Evolutionary conservation across 352 stramenopile genomes (phyloP), one percentile per base, ranked within the genome.

Genomic region (Phytophthora vignae): DNA sequence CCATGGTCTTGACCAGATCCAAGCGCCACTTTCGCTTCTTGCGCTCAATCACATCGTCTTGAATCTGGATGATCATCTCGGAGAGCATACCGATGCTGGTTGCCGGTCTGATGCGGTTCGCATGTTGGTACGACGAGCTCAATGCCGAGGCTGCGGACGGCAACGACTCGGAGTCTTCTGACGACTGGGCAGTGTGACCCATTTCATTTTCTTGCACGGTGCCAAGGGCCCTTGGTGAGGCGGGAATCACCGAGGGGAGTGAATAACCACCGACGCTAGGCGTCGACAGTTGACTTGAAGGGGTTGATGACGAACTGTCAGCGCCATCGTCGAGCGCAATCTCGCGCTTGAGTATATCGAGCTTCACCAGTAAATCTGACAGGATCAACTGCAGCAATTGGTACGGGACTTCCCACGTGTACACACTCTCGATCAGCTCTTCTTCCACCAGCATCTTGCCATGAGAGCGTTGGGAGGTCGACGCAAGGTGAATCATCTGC

Each of bases 1-100:
- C 85, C 86, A 92, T 94, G 33, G 70, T 93, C 25, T 78, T 76
- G 4, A 93, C 81, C 48, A 96, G 74, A 54, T 91, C 85, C 49
- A 84, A 63, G 19, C 89, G 83, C 89, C 89, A 96, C 55, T 94
- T 94, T 6, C 84, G 82, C 49, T 91, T 93, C 69, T 93, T 95
- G 9, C 89, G 77, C 42, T 91, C 84, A 61, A 94, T 79, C 5
- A 79, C 83, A 64, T 96, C 88, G 64, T 89, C 89, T 69, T 96
- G 89, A 44, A 96, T 94, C 49, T 94, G 89, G 55, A 91, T 90
- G 55, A 96, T 96, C 80, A 96, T 91, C 58, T 96, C 87, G 3
- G 87, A 94, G 0, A 96, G 69, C 81, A 95, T 93, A 2, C 84
- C 85, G 4, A 95, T 88, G 44, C 87, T 94, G 0, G 81, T 67